phyloP scores from a whole-genome alignment of 2,329 filamentous ascomycete genomes.

The Fusarium citri region DNA sequence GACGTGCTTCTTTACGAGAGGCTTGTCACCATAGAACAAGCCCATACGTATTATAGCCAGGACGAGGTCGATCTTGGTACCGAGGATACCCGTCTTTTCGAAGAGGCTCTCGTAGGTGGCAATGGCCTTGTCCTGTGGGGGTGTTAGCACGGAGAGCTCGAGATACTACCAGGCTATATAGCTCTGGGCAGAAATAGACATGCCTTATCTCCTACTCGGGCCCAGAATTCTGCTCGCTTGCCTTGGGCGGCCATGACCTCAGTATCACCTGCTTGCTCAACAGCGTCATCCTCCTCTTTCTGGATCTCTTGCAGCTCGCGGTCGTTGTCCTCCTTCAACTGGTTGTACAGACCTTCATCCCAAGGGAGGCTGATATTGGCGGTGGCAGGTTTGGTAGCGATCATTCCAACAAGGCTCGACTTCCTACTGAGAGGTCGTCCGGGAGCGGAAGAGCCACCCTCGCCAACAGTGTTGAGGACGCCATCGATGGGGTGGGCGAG shows the following conservation, averaged over 20 bases:
- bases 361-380: conserved; percentile 80
- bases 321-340: conserved; percentile 80
- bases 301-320: conserved; percentile 80
- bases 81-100: conserved; percentile 96
- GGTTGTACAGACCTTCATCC: conserved; percentile 89
- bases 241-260: conserved; percentile 93
- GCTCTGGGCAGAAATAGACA: conserved; percentile 19
- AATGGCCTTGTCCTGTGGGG: conserved; percentile 86
- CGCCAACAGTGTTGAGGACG: conserved; percentile 80
- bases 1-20: conserved; percentile 92
- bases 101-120: conserved; percentile 92
- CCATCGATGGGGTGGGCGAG: conserved; percentile 85
- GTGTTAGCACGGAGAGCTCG: conserved; percentile 27
- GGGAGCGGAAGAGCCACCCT: conserved; percentile 63
- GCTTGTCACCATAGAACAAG: conserved; percentile 94
- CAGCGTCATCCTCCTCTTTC: conserved; percentile 92
- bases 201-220: conserved; percentile 95
- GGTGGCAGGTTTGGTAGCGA: conserved; percentile 76
- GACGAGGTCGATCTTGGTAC: conserved; percentile 96
- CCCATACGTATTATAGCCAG: conserved; percentile 96
- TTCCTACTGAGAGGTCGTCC: conserved; percentile 74
- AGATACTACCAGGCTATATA: neutral
- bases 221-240: conserved; percentile 96
- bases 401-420: conserved; percentile 78
- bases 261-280: conserved; percentile 95